A percentile compares a stretch with the other conserved stretches of the same genome.
Conservation (phyloP, 1,139 yeast species). For the Kodamaea plutei region DNA sequence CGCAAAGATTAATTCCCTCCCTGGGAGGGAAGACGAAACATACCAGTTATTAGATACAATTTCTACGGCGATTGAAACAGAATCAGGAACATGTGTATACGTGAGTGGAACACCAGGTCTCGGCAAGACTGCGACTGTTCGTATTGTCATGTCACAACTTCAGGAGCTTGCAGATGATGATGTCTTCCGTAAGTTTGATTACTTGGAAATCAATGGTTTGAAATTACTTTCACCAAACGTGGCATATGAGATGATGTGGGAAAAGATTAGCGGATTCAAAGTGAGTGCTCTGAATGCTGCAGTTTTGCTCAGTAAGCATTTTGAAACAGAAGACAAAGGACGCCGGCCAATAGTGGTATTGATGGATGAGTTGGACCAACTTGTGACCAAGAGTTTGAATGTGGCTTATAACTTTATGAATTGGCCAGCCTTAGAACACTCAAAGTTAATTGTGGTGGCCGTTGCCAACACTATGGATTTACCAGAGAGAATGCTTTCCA, state of each 20-base stretch:
- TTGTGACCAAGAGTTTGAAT: constrained; percentile 78
- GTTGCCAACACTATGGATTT: constrained; percentile 97
- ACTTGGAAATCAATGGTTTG: constrained; percentile 85
- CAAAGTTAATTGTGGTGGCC: constrained; percentile 83
- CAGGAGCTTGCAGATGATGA: constrained; percentile 41
- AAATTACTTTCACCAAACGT: constrained; percentile 77
- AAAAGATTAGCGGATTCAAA: constrained; percentile 58
- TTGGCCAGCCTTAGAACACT: constrained; percentile 86
- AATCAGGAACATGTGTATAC: constrained; percentile 80
- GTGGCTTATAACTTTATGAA: constrained; percentile 95
- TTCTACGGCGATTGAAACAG: constrained; percentile 70
- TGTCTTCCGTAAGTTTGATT: constrained; percentile 59
- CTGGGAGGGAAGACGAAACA: constrained; percentile 87
- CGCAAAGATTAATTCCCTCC: constrained; percentile 59
- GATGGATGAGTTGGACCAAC: constrained; percentile 89
- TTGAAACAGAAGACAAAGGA: constrained; percentile 18
- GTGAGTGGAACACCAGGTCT: constrained; percentile 98
- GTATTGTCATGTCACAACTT: constrained; percentile 77
- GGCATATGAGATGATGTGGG: constrained; percentile 85
- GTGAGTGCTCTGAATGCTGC: constrained; percentile 64
- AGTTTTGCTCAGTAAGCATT: constrained; percentile 36
- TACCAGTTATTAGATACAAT: constrained; percentile 65
- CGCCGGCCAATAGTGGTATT: constrained; percentile 66
- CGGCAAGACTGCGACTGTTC: constrained; percentile 91
- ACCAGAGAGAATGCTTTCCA: constrained; percentile 83